A percentile compares a stretch with the other conserved stretches of the same genome.
phyloP scores from a whole-genome alignment of 2,329 filamentous ascomycete genomes.

The Fusarium euwallaceae region DNA sequence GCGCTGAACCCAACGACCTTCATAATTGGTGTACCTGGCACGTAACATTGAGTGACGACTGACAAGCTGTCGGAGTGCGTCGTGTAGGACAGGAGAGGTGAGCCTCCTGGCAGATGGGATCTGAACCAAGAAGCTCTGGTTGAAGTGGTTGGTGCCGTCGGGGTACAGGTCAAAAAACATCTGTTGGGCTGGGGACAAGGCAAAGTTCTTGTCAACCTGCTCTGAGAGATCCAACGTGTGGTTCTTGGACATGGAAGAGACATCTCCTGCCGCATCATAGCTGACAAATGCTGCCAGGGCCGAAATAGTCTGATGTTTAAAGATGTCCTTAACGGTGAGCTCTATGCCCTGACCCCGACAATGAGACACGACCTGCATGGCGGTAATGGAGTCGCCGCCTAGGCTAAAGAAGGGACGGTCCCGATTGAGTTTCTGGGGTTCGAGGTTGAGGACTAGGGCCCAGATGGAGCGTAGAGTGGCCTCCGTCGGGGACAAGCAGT shows the following conservation, averaged over 20 bases:
- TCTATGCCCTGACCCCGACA: conserved; percentile 4
- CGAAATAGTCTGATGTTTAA: conserved; percentile 2
- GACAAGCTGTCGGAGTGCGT: neutral
- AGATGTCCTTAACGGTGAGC: conserved; percentile 3
- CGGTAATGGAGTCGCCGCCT: conserved; percentile 12
- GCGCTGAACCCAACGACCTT: conserved; percentile 3
- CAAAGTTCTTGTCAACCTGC: conserved; percentile 44
- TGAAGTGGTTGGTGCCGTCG: conserved; percentile 53
- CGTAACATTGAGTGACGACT: conserved; percentile 1
- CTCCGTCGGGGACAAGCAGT: too few relatives aligned
- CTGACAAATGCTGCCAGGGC: neutral
- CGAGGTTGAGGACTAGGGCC: too few relatives aligned
- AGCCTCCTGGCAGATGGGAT: conserved; percentile 24
- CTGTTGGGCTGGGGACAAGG: conserved; percentile 59
- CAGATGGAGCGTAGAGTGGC: too few relatives aligned
- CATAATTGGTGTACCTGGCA: neutral
- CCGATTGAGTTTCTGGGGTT: too few relatives aligned
- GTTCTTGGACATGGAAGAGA: too few relatives aligned
- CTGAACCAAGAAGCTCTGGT: conserved; percentile 58
- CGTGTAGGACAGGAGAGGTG: neutral
- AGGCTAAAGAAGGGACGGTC: conserved; percentile 4
- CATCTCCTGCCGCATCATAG: too few relatives aligned
- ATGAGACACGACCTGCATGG: conserved; percentile 14
- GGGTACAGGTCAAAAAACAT: conserved; percentile 53
- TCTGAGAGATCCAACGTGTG: neutral